Evolutionary conservation across 495 filamentous ascomycete species (phyloP).

Genomic region (Lasiosphaeris hirsuta): DNA sequence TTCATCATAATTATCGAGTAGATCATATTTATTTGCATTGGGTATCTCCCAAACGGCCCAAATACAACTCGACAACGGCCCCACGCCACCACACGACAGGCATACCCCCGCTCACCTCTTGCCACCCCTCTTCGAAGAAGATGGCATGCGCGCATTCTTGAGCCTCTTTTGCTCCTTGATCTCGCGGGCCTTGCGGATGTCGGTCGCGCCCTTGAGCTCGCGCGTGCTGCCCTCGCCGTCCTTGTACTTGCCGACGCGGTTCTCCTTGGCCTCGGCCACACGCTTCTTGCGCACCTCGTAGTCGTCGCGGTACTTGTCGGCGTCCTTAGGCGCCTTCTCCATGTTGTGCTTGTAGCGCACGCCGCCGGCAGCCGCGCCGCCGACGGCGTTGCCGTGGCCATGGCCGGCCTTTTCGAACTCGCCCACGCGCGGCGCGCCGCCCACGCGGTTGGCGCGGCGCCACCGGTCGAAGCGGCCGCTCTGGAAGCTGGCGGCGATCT

Average conservation of each 20-base stretch:
- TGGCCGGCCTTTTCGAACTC: conserved; percentile 68
- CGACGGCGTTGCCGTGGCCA: conserved; percentile 66
- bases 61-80: too few relatives aligned
- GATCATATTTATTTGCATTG: too few relatives aligned
- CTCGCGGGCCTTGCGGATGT: conserved; percentile 78
- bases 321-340: conserved; percentile 84
- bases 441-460: conserved; percentile 79
- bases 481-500: conserved; percentile 90
- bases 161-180: conserved; percentile 69
- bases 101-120: too few relatives aligned
- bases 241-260: conserved; percentile 67
- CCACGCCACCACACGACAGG: too few relatives aligned
- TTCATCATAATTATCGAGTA: too few relatives aligned
- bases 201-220: conserved; percentile 77
- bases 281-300: conserved; percentile 88
- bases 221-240: conserved; percentile 62
- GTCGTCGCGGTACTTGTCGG: conserved; percentile 86
- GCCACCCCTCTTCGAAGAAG: conserved; percentile 57
- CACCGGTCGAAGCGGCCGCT: conserved; percentile 90
- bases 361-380: conserved; percentile 42
- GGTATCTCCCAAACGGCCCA: too few relatives aligned
- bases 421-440: conserved; percentile 71
- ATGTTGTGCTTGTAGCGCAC: conserved; percentile 72
- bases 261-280: conserved; percentile 80
- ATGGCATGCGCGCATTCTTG: conserved; percentile 74